phyloP scores from a whole-genome alignment of 345 rosid genomes.

The Melastoma malabathricum region DNA sequence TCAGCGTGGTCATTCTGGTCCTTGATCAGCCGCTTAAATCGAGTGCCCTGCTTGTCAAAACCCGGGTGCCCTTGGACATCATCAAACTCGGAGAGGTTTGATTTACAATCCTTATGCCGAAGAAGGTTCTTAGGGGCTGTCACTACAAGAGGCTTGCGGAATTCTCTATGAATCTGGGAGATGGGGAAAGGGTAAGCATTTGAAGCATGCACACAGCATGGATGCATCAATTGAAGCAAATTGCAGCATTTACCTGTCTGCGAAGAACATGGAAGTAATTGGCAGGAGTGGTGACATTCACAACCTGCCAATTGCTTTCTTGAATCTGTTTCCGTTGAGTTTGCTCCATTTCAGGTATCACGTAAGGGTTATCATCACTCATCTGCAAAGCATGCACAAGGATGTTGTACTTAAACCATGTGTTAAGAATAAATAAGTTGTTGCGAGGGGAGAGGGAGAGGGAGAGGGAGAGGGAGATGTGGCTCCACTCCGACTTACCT shows the following conservation, averaged over 20 bases:
- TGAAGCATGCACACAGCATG: too few species aligned
- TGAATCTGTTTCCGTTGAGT: slow-evolving; percentile 15
- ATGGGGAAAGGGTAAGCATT: too few species aligned
- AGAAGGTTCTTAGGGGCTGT: slow-evolving; percentile 89
- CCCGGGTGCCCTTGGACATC: slow-evolving; percentile 95
- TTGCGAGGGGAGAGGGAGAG: too few species aligned
- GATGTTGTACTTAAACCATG: neutral
- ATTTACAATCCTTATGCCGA: slow-evolving; percentile 84
- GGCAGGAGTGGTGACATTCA: slow-evolving; percentile 15
- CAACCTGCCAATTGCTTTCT: slow-evolving; percentile 18
- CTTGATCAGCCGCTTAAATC: slow-evolving; percentile 84
- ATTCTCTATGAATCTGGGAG: slow-evolving; percentile 64
- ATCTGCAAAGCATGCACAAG: slow-evolving; percentile 3
- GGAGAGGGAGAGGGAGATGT: neutral
- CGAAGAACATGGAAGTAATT: slow-evolving; percentile 17
- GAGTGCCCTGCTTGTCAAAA: slow-evolving; percentile 90
- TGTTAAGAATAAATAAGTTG: neutral
- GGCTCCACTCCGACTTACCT: slow-evolving; percentile 3
- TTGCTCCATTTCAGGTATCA: slow-evolving; percentile 19
- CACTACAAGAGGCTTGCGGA: slow-evolving; percentile 81
- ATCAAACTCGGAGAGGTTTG: slow-evolving; percentile 87
- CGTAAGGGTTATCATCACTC: slow-evolving; percentile 15
- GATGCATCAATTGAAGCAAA: neutral
- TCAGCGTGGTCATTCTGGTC: slow-evolving; percentile 73
- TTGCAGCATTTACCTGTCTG: slow-evolving; percentile 9